Percentiles rank a stretch among this genome's conserved stretches.
phyloP scores from a whole-genome alignment of 2,329 filamentous ascomycete genomes.

The Fusarium chuoi region DNA sequence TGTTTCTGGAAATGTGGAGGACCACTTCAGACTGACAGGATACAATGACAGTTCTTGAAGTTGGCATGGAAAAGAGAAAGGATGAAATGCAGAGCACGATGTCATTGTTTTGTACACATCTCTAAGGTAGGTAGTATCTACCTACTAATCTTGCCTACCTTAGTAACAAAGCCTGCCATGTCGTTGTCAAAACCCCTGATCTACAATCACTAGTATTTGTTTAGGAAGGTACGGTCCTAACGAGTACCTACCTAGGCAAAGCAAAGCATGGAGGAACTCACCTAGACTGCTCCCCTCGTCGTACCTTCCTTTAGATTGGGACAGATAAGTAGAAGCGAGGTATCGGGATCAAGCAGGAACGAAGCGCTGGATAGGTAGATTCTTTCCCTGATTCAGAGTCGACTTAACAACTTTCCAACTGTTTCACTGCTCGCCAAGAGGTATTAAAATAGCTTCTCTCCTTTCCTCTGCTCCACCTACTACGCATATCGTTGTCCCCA shows the following conservation, averaged over 20 bases:
- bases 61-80: background rate
- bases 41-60: background rate
- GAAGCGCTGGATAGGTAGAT: background rate
- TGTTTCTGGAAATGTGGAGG: background rate
- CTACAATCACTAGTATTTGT: slow-evolving; percentile 11
- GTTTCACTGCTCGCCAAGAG: background rate
- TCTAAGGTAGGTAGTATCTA: too few species aligned
- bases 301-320: background rate
- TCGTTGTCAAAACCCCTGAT: slow-evolving; percentile 11
- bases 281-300: background rate
- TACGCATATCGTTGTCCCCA: slow-evolving; percentile 7
- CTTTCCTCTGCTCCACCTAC: slow-evolving; percentile 3
- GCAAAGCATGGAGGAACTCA: background rate
- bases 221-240: slow-evolving; percentile 14
- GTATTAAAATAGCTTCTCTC: slow-evolving; percentile 13
- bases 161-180: background rate
- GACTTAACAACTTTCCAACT: background rate
- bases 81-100: background rate
- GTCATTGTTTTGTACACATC: background rate
- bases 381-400: background rate
- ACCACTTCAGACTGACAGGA: background rate
- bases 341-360: slow-evolving; percentile 2
- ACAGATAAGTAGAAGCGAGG: slow-evolving; percentile 10
- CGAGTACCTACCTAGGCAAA: background rate
- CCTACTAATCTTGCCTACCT: background rate